These are phyloP conservation scores for Penicillium coffeae DNA, from an alignment of 495 filamentous ascomycete genomes.

Conservation along the genomic window DNA sequence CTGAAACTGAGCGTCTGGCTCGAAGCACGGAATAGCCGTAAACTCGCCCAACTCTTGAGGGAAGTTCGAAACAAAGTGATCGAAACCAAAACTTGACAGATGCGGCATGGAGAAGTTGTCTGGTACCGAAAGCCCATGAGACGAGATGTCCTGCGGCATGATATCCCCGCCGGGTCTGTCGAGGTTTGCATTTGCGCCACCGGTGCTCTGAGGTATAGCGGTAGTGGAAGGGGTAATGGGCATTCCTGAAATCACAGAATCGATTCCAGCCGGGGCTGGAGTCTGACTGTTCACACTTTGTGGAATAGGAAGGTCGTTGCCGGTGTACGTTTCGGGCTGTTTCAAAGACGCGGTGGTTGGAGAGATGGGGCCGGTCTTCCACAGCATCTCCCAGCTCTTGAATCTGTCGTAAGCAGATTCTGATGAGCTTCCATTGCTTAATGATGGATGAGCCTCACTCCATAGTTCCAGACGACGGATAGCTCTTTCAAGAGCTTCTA, in stretches of 20 bases:
- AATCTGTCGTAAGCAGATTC: conserved; percentile 50
- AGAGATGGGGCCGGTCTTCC: conserved; percentile 46
- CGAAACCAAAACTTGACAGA: conserved; percentile 39
- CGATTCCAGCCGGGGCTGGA: conserved; percentile 6
- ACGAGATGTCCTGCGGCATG: conserved; percentile 20
- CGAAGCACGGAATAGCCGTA: conserved; percentile 46
- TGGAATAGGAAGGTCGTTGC: conserved; percentile 18
- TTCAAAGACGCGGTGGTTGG: conserved; percentile 25
- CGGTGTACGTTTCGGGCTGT: conserved; percentile 13
- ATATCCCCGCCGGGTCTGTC: conserved; percentile 12
- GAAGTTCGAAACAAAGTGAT: conserved; percentile 46
- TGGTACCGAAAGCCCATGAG: conserved; percentile 18
- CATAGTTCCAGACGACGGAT: conserved; percentile 44
- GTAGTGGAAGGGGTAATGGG: conserved; percentile 15
- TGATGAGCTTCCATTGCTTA: conserved; percentile 24
- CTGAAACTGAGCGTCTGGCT: conserved; percentile 33
- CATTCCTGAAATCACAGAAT: conserved; percentile 7
- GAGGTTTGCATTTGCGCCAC: conserved; percentile 10
- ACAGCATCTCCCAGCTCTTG: conserved; percentile 52
- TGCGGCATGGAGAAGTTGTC: conserved; percentile 33
- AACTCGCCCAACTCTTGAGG: conserved; percentile 47
- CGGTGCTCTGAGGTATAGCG: conserved; percentile 9
- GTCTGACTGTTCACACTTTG: conserved; percentile 11
- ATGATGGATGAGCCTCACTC: conserved; percentile 33
- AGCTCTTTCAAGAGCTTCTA: conserved; percentile 48